Conservation (phyloP, 23 red algal species). For the Pyropia yezoensis region DNA sequence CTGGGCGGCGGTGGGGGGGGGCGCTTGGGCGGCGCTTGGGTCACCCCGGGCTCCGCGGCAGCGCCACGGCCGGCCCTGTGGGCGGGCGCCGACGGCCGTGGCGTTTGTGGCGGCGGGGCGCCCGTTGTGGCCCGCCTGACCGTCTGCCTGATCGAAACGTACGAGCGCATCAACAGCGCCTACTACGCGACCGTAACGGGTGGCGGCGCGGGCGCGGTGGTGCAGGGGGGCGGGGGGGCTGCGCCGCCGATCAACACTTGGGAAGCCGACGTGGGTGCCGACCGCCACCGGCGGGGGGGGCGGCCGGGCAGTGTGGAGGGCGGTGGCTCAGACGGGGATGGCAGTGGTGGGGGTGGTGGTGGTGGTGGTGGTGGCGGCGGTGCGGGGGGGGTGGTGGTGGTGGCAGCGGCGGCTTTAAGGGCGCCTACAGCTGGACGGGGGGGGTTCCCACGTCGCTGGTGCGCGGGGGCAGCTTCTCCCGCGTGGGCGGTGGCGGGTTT, state of each 20-base stretch:
- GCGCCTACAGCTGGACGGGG: too few species aligned
- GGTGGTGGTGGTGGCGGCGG: background rate
- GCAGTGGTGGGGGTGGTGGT: too few species aligned
- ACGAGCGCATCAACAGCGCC: slow-evolving; percentile 35
- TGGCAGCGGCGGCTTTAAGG: background rate
- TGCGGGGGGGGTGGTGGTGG: background rate
- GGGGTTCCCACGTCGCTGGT: too few species aligned
- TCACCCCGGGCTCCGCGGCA: background rate
- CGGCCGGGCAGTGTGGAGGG: background rate
- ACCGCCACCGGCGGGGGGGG: background rate
- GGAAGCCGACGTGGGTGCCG: background rate
- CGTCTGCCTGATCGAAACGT: slow-evolving; percentile 30
- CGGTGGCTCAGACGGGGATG: background rate
- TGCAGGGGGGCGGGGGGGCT: background rate
- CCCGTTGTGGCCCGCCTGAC: slow-evolving; percentile 10
- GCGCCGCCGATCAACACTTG: background rate
- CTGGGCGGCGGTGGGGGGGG: background rate
- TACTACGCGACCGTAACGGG: slow-evolving; percentile 7
- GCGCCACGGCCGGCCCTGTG: background rate
- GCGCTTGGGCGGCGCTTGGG: background rate
- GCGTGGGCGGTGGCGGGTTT: too few species aligned
- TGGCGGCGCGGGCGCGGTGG: background rate
- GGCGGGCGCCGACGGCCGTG: too few species aligned
- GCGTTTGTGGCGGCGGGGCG: background rate
- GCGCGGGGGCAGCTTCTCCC: too few species aligned